Evolutionary conservation across 2,329 filamentous ascomycete genomes (phyloP), one percentile per base, ranked within the genome.

Genomic region (Fonsecaea monophora): DNA sequence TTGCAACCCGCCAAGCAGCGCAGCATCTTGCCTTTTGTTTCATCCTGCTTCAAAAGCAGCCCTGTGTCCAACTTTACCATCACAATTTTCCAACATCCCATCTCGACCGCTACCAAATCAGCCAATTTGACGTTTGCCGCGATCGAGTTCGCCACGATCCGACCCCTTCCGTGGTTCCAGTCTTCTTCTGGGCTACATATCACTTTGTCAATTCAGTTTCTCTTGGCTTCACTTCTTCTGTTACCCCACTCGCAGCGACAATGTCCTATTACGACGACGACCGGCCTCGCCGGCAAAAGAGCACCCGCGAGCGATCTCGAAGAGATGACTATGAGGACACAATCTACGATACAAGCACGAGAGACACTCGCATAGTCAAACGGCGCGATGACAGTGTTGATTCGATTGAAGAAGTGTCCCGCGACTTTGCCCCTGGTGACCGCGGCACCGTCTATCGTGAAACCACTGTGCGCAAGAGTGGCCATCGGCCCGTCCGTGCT

Each of bases 401-500:
- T 32, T 89, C 89, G 2, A 80, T 96, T 75, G 94, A 97, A 80
- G 92, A 96, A 79, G 88, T 96, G 67, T 87, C 88, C 70, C 89
- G 92, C 72, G 91, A 96, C 73, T 96, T 96, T 74, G 92, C 92
- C 37, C 91, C 92, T 6, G 90, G 89, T 5, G 88, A 85, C 42
- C 77, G 78, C 61, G 76, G 78, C 63, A 77, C 73, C n/a, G 62
- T 72, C 55, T 74, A 71, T 62, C 73, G 75, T 42, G 72, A 72
- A 38, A 72, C 74, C 54, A 75, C 76, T 8, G 74, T 75, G 53
- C 76, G 76, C 57, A 78, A 79, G 57, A 73, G 72, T 38, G 73
- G 77, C 65, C 63, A 66, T 57, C 77, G 77, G 53, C 76, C 71
- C 8, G 66, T 65, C 18, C 65, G 70, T 45, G 62, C 68, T 13